Base-by-base conservation (phyloP, 352 stramenopile species). In the Globisporangium ultimum region DNA sequence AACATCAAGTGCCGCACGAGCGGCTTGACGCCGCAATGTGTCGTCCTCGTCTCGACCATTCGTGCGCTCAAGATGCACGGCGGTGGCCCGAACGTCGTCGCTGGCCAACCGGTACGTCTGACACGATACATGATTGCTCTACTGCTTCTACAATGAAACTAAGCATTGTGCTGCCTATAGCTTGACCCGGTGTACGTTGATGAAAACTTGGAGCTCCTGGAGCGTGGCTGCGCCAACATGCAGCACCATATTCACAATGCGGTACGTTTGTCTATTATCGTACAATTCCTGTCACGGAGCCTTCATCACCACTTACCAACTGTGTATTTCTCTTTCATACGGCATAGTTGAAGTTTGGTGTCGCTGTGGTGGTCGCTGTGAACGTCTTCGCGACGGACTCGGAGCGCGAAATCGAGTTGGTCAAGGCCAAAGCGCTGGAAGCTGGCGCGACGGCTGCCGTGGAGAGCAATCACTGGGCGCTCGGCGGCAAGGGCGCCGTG, bases 61-160 rank as follows among this genome's bases (percentile, higher is more conserved):
- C 93, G 97, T 40, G 97, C 97, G 34, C 74, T 99, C 21, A 99
- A 99, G 80, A 98, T 98, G 92, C 97, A 99, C 79, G 97, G 97
- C 34, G 97, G 97, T n/a, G 97, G 95, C 15, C 95, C 97, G 52
- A 91, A 93, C 34, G 96, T 99, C 17, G 88, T 88, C 34, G 94
- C 96, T 13, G 96, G 95, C 6, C 95, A 98, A 60, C 92, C 93
- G 38, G 78, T 98, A 62, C 58, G 81, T 60, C 4, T 40, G 40
- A 4, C 40, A 45, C 13, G 13, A 45, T 13, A 15, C 40, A 45
- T 45, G 1, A 8, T 45, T 4, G 13, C 40, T 45, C 40, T n/a
- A 28, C 5, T 51, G 17, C 28, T 36, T 36, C 28, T 36, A 36
- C 28, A 11, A 11, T 36, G 28, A 10, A 36, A 10, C 28, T 36